Evolutionary conservation across 2,329 filamentous ascomycete genomes (phyloP).

Genomic region (Xylaria sp.): DNA sequence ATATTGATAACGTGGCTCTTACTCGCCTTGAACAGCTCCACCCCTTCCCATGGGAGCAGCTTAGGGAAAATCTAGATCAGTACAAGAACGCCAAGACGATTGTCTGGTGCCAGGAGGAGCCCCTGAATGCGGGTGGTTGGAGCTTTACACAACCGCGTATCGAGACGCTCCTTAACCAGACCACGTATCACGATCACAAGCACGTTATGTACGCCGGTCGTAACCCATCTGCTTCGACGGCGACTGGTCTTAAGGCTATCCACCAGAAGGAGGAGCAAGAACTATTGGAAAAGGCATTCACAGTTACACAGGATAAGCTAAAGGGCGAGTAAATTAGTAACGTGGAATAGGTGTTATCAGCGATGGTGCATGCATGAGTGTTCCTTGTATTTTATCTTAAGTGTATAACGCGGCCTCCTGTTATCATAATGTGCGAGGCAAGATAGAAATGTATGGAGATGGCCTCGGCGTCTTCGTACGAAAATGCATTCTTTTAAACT

Average conservation of each 20-base stretch:
- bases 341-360: slow-evolving; percentile 34
- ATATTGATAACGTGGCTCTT: slow-evolving; percentile 90
- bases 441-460: slow-evolving; percentile 45
- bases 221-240: slow-evolving; percentile 91
- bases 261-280: slow-evolving; percentile 95
- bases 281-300: slow-evolving; percentile 74
- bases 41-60: slow-evolving; percentile 97
- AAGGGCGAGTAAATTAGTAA: slow-evolving; percentile 67
- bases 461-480: slow-evolving; percentile 32
- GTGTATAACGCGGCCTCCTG: slow-evolving; percentile 50
- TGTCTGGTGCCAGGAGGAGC: slow-evolving; percentile 98
- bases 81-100: slow-evolving; percentile 99
- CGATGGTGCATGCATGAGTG: slow-evolving; percentile 39
- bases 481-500: slow-evolving; percentile 43
- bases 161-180: slow-evolving; percentile 94
- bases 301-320: slow-evolving; percentile 74
- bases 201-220: slow-evolving; percentile 98
- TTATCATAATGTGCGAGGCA: slow-evolving; percentile 43
- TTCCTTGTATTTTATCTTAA: slow-evolving; percentile 47
- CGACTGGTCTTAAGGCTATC: slow-evolving; percentile 87
- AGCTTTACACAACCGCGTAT: slow-evolving; percentile 97
- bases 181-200: slow-evolving; percentile 90
- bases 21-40: slow-evolving; percentile 97
- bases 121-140: slow-evolving; percentile 96
- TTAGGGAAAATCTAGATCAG: slow-evolving; percentile 94